Evolutionary conservation across 2,329 filamentous ascomycete genomes (phyloP), one percentile per base, ranked within the genome.

Genomic region (Emydomyces testavorans): DNA sequence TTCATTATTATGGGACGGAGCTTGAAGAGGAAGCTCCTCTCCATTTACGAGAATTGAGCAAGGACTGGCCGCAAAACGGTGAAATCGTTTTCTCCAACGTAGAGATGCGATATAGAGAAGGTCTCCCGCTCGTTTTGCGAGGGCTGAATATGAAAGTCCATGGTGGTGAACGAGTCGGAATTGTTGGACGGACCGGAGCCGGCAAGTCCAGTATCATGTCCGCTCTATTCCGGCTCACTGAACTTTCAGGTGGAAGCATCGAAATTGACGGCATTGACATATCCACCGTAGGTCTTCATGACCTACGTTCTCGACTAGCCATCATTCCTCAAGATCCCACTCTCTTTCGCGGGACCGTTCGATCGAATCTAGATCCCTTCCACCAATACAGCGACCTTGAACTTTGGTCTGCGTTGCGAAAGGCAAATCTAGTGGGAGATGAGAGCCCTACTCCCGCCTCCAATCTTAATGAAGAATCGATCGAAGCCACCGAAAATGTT

Each of bases 11-110:
- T 62, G 89, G 86, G 47, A 86, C 79, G 0, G 68, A 85, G 56
- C 76, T 98, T 3, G 88, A 94, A 53, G 83, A 94, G 61, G 92
- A 96, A 65, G 86, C 90, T 0, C 86, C 89, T 0, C 72, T 89
- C 1, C 84, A 89, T 58, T 82, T 85, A 28, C 66, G 64, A 36
- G 78, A 88, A 4, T 78, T 94, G 2, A 77, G 79, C 15, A 69
- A 78, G 1, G 75, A 74, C 16, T 98, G 92, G 92, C 92, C 92
- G 0, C 82, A 93, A 58, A 79, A 79, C 56, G 92, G 90, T 23
- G 84, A 89, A 61, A 89, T 90, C 53, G 61, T 79, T 18, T 89
- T 90, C 60, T 73, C 81, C 50, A 71, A 84, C 41, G 83, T 87
- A 38, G 71, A 85, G 63, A 89, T 90, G 85, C 77, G 84, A 13